A percentile compares a stretch with the other conserved stretches of the same genome.
phyloP scores from a whole-genome alignment of 306 rosid genomes.

The Prunus davidiana region DNA sequence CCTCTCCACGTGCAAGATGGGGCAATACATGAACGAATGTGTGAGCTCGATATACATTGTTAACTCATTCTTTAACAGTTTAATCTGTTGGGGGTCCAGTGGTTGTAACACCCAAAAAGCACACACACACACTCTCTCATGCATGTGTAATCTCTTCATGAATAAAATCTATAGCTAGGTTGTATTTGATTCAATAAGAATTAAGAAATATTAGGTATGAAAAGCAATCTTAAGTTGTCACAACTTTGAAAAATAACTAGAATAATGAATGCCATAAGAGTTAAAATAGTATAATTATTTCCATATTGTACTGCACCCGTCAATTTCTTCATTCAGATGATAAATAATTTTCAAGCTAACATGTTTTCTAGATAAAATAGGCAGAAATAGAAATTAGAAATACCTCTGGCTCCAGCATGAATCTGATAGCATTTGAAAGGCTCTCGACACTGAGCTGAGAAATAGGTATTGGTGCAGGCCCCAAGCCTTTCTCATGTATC shows the following conservation, averaged over 20 bases:
- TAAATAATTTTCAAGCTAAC: background rate
- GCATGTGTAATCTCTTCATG: background rate
- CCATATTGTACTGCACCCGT: background rate
- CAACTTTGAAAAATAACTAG: background rate
- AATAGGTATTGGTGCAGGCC: conserved; percentile 83
- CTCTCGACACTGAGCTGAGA: conserved; percentile 56
- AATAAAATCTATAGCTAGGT: background rate
- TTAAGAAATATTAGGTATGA: background rate
- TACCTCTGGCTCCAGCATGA: conserved; percentile 97
- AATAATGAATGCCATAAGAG: background rate
- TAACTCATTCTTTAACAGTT: background rate
- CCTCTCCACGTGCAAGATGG: too few relatives aligned
- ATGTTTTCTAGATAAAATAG: background rate
- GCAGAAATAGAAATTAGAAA: conserved; percentile 5
- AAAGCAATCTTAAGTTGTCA: background rate
- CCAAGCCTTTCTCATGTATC: conserved; percentile 67
- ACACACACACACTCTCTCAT: background rate
- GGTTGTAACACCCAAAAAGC: background rate
- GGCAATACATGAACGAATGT: too few relatives aligned
- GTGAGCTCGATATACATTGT: background rate
- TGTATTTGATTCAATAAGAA: background rate
- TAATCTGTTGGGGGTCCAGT: background rate
- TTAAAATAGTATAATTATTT: background rate
- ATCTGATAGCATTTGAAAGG: conserved; percentile 69
- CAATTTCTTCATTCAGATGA: background rate